A percentile compares a stretch with the other conserved stretches of the same genome.
Evolutionary conservation across 2,329 filamentous ascomycete genomes (phyloP).

Genomic region (Colletotrichum gigasporum): DNA sequence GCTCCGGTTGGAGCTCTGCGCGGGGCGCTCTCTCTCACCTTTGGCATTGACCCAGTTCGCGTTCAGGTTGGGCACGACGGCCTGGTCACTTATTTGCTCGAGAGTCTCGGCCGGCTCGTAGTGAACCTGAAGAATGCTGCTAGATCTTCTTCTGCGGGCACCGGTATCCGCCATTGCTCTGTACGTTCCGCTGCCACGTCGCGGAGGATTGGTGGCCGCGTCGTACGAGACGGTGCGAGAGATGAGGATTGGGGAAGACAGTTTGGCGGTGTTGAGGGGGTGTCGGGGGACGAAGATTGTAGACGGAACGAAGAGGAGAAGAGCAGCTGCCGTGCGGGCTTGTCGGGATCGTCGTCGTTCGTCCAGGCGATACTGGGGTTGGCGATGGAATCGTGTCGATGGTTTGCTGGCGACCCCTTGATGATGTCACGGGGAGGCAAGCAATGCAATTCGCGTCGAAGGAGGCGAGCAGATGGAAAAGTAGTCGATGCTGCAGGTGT

Average conservation of each 20-base stretch:
- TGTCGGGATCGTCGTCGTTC: slow-evolving; percentile 22
- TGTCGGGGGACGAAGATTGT: slow-evolving; percentile 35
- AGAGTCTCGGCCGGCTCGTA: slow-evolving; percentile 96
- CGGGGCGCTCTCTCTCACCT: slow-evolving; percentile 66
- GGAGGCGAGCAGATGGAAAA: neutral
- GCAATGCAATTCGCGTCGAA: slow-evolving; percentile 18
- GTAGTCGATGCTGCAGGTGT: slow-evolving; percentile 1
- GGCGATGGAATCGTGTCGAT: slow-evolving; percentile 1
- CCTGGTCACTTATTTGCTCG: slow-evolving; percentile 97
- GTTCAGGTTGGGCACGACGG: slow-evolving; percentile 92
- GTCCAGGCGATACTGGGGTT: slow-evolving; percentile 19
- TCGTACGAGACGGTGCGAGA: slow-evolving; percentile 93
- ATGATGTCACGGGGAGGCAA: slow-evolving; percentile 31
- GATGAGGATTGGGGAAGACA: slow-evolving; percentile 90
- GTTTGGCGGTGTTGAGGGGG: slow-evolving; percentile 83
- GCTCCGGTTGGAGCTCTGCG: neutral
- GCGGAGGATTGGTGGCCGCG: slow-evolving; percentile 76
- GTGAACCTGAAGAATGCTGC: slow-evolving; percentile 91
- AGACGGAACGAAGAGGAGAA: slow-evolving; percentile 31
- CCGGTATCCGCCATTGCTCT: slow-evolving; percentile 71
- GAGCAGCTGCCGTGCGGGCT: slow-evolving; percentile 2
- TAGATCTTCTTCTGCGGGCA: slow-evolving; percentile 90
- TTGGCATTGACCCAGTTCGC: slow-evolving; percentile 99
- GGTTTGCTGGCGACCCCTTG: slow-evolving; percentile 18
- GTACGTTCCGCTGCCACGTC: slow-evolving; percentile 68